These are phyloP conservation scores for Fusarium secorum DNA, from an alignment of 2,329 filamentous ascomycete species.

Conservation along the genomic window DNA sequence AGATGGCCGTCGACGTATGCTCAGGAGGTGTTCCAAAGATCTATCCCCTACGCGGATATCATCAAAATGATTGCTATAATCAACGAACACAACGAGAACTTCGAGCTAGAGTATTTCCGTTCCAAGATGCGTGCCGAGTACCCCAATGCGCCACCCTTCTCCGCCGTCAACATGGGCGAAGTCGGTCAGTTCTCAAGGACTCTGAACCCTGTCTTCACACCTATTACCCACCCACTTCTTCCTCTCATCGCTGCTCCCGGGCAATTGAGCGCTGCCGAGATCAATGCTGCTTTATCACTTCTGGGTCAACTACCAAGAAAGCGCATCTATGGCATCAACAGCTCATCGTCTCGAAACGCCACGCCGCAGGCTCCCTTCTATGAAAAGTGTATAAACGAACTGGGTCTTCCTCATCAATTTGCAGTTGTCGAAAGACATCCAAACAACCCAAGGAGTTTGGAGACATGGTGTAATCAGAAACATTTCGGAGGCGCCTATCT, in stretches of 20 bases:
- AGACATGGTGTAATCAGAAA: conserved; percentile 74
- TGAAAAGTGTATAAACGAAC: conserved; percentile 82
- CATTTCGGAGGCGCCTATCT: conserved; percentile 85
- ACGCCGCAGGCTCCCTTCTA: conserved; percentile 84
- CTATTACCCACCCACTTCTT: conserved; percentile 84
- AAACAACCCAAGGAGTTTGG: conserved; percentile 70
- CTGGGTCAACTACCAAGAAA: conserved; percentile 83
- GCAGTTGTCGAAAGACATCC: conserved; percentile 75
- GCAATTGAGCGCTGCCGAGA: conserved; percentile 85
- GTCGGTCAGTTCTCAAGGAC: conserved; percentile 85
- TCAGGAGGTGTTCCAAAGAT: conserved; percentile 74
- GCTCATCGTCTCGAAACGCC: conserved; percentile 66
- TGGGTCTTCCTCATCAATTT: conserved; percentile 86
- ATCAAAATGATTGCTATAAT: conserved; percentile 92
- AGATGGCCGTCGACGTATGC: conserved; percentile 81
- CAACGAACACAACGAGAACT: conserved; percentile 83
- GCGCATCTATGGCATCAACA: conserved; percentile 82
- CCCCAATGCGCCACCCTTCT: conserved; percentile 75
- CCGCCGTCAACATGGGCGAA: conserved; percentile 87
- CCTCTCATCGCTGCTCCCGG: conserved; percentile 87
- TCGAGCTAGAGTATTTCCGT: conserved; percentile 89
- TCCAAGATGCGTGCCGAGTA: conserved; percentile 76
- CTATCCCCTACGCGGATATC: conserved; percentile 79
- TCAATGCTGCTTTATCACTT: conserved; percentile 79
- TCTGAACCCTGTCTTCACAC: conserved; percentile 85